These are phyloP conservation scores for Aspergillus proliferans DNA, from an alignment of 2,329 filamentous ascomycete genomes.

Conservation along the genomic window DNA sequence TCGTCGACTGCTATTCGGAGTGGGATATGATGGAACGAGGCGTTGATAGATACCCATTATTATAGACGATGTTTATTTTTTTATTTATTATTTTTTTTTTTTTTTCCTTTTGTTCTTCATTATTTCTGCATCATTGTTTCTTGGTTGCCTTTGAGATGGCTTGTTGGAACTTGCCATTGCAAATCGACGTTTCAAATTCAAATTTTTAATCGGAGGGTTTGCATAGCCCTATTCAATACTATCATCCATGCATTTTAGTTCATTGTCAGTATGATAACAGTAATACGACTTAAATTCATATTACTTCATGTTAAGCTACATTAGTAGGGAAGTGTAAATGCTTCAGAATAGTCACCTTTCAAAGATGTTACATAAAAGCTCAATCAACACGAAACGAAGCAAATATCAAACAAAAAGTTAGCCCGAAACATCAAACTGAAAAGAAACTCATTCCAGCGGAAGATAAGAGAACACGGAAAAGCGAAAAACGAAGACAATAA, in stretches of 20 bases:
- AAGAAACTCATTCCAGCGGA: not conserved
- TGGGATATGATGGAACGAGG: conserved; percentile 37
- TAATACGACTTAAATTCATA: no score
- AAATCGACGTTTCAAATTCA: not conserved
- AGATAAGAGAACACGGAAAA: not conserved
- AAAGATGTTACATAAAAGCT: no score
- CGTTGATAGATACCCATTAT: conserved; percentile 40
- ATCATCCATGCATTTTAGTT: no score
- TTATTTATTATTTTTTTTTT: conserved; percentile 16
- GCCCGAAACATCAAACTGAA: not conserved
- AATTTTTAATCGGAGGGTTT: not conserved
- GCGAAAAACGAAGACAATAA: not conserved
- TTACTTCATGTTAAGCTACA: no score
- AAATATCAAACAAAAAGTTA: no score
- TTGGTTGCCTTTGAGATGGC: conserved; percentile 11
- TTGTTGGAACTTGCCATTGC: conserved; percentile 3
- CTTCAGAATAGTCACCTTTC: no score
- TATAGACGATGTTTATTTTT: conserved; percentile 25
- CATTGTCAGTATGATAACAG: no score
- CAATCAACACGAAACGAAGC: no score
- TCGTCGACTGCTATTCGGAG: conserved; percentile 23
- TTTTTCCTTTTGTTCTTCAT: conserved; percentile 10
- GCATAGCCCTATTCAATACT: no score
- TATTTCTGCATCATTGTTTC: conserved; percentile 9
- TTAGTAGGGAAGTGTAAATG: no score